Conservation (phyloP, 2,329 filamentous ascomycete species). For the Trichoderma harzianum region DNA sequence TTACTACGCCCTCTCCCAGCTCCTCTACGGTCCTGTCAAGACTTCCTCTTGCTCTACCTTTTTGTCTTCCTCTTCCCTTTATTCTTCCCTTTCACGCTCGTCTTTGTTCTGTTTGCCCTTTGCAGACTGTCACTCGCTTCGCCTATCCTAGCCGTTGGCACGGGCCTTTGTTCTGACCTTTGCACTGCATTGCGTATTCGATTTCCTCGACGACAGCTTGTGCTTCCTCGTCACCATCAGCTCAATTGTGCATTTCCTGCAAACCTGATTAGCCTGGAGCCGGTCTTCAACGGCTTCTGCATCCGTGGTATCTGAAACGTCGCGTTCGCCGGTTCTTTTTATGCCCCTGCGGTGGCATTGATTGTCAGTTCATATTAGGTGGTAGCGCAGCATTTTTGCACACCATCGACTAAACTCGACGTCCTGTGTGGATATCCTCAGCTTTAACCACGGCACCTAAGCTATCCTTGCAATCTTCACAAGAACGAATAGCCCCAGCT, state of each 20-base stretch:
- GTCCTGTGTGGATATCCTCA: background rate
- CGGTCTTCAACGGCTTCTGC: constrained; percentile 20
- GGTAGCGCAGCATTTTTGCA: background rate
- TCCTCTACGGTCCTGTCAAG: background rate
- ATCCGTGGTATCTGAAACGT: background rate
- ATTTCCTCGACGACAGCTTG: background rate
- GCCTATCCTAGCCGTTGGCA: constrained; percentile 12
- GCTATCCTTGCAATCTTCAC: constrained; percentile 4
- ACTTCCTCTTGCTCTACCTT: background rate
- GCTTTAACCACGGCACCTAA: background rate
- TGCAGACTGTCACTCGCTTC: constrained; percentile 20
- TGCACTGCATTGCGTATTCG: background rate
- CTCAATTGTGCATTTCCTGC: constrained; percentile 1
- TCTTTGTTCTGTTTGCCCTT: constrained; percentile 1
- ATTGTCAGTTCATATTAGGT: background rate
- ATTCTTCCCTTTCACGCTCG: background rate
- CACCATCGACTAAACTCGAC: background rate
- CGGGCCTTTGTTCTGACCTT: background rate
- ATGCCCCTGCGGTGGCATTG: background rate
- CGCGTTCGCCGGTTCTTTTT: background rate
- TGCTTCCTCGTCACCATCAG: background rate
- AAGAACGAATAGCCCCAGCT: background rate
- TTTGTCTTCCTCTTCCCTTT: background rate
- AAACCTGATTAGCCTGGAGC: constrained; percentile 17
- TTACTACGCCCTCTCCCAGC: constrained; percentile 2